Base-by-base conservation (phyloP, 192 early-diverging fungal genomes). In the Thoreauomyces humboldtii region DNA sequence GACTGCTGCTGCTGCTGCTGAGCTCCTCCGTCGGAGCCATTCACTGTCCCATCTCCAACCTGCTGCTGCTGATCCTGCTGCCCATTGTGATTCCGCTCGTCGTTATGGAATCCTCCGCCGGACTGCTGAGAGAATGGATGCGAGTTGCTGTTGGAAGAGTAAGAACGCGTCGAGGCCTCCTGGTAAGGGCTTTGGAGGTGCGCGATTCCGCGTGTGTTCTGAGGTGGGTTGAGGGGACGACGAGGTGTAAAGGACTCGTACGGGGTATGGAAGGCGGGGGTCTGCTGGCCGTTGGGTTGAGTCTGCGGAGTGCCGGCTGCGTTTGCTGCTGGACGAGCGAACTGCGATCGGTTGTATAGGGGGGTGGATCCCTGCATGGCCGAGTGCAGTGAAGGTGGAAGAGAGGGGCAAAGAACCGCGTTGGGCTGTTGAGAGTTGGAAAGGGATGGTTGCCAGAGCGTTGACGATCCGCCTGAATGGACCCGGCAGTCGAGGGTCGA, bases 171-270 rank as follows among this genome's bases (percentile, higher is more conserved):
- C 9, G 32, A 17, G 55, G n/a, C 35, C 4, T 37, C 17, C n/a
- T 27, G 14, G 34, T 41, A 34, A 34, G 12, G 55, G 17, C 32
- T 32, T 7, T 24, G 35, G 34, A 14, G 27, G 34, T 9, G 55
- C 34, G 27, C 38, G 47, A 24, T 24, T 9, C 47, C 11, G 11
- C 9, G 47, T n/a, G 38, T 31, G 27, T 52, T 2, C 29, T 27
- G 50, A 27, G 27, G 6, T 31, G 2, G 32, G 4, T 35, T n/a
- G 11, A 7, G 9, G 7, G 55, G 35, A 37, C 25, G 17, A 32
- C 55, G 31, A n/a, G 55, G 34, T 2, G 55, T 37, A 6, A 57
- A 57, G 35, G 55, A 57, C 34, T 57, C 55, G 15, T 57, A 34
- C 17, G 55, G 55, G 11, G 55, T 57, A 21, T 57, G 27, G 33